Evolutionary conservation across 768 basidiomycete species (phyloP).

Genomic region (Kwoniella sp.): DNA sequence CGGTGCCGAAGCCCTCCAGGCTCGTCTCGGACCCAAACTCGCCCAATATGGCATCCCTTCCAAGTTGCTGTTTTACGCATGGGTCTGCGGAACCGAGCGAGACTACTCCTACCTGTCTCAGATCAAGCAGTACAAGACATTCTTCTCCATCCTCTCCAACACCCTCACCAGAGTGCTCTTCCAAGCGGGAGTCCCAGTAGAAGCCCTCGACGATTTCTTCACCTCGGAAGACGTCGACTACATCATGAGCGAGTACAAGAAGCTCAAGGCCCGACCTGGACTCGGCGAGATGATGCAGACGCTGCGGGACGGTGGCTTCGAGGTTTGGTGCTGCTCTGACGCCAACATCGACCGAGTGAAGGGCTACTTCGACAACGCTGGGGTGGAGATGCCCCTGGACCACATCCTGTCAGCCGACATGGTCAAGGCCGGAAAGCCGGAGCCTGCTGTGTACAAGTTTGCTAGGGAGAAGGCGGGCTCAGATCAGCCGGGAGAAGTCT

Average conservation of each 20-base stretch:
- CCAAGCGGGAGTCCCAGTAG: slow-evolving; percentile 37
- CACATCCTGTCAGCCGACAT: slow-evolving; percentile 44
- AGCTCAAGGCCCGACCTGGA: slow-evolving; percentile 34
- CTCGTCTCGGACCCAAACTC: slow-evolving; percentile 39
- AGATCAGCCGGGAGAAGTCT: slow-evolving; percentile 39
- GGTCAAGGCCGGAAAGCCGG: slow-evolving; percentile 41
- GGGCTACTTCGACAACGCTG: slow-evolving; percentile 43
- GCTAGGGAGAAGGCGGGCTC: slow-evolving; percentile 41
- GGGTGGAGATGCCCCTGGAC: slow-evolving; percentile 38
- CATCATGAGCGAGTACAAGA: slow-evolving; percentile 34
- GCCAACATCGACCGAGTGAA: slow-evolving; percentile 43
- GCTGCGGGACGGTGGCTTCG: slow-evolving; percentile 41
- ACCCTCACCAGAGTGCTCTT: slow-evolving; percentile 40
- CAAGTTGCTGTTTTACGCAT: slow-evolving; percentile 49
- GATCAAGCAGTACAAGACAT: slow-evolving; percentile 47
- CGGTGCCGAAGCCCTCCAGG: slow-evolving; percentile 40
- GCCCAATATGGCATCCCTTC: slow-evolving; percentile 33
- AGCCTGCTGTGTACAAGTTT: slow-evolving; percentile 39
- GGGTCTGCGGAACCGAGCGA: slow-evolving; percentile 41
- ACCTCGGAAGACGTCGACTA: slow-evolving; percentile 40
- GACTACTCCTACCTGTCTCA: slow-evolving; percentile 47
- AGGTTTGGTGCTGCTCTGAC: slow-evolving; percentile 44
- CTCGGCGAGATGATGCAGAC: slow-evolving; percentile 44
- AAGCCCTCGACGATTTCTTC: slow-evolving; percentile 35
- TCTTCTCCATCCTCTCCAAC: slow-evolving; percentile 36